Evolutionary conservation across 441 rosid genomes (phyloP), one percentile per base, ranked within the genome.

Genomic region (Pelargonium myrrhifolium): DNA sequence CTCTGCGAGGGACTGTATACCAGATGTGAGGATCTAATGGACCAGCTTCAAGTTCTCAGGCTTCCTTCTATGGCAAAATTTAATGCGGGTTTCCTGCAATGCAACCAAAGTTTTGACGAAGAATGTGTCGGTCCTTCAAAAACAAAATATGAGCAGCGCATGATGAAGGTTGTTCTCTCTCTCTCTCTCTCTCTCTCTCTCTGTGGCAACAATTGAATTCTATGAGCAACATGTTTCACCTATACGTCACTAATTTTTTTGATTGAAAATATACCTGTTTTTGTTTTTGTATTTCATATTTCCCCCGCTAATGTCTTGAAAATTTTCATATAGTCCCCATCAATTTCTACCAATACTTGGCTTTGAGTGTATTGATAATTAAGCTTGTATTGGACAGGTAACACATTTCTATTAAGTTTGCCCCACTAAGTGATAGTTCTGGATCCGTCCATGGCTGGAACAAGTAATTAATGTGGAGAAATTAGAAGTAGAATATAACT

Each of bases 51-150:
- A 75, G 83, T 86, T 79, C 99, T 94, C 69, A 83, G 89, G 69
- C 98, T 92, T 79, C 99, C 99, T 77, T 89, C 99, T 62, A 92
- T 94, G 98, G 96, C 99, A 67, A 94, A 94, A 78, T 94, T 94
- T 77, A 89, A 89, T 74, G 97, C 98, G 9, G 99, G 99, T 68
- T 86, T 89, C 77, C 77, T 84, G 58, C 89, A 82, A 74, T 94
- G 99, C 84, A 94, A 92, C 80, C 93, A 81, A 80, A 94, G 84
- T 77, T 94, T 94, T 72, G 94, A 85, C 69, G 80, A 40, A 68
- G 85, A 86, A 65, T 94, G 99, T 74, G 83, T 89, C 71, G 99
- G 99, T 68, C 99, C 98, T 72, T 88, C 97, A 45, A 92, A 86
- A 80, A 77, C 66, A 55, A 89, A 83, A 43, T 94, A 94, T 15